These are phyloP conservation scores for Blepharisma stoltei DNA, from an alignment of 73 alveolate genomes.

Conservation along the genomic window DNA sequence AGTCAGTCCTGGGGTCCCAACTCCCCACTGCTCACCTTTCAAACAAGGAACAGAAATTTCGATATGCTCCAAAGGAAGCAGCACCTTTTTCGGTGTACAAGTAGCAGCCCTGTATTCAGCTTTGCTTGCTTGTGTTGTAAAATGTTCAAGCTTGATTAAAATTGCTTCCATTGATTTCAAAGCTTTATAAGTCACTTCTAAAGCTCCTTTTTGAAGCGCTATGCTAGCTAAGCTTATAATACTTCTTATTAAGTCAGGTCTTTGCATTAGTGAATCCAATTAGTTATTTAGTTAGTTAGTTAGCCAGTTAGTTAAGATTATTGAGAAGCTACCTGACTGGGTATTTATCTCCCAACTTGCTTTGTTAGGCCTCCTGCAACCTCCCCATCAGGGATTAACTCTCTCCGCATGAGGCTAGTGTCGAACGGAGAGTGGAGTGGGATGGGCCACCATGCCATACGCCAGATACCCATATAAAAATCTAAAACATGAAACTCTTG, in stretches of 20 bases:
- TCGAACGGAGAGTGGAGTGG: too few relatives aligned
- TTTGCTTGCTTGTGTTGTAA: not conserved
- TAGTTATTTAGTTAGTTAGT: too few relatives aligned
- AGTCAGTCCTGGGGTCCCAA: constrained; percentile 27
- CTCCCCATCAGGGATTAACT: too few relatives aligned
- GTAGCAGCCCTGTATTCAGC: not conserved
- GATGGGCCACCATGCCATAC: too few relatives aligned
- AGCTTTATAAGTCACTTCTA: not conserved
- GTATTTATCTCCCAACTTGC: too few relatives aligned
- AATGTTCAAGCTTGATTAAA: not conserved
- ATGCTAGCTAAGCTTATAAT: not conserved
- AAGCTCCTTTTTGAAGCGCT: not conserved
- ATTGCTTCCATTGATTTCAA: not conserved
- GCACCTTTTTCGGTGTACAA: not conserved
- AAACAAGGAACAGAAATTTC: constrained; percentile 16
- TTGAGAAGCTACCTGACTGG: too few relatives aligned
- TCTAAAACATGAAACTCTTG: too few relatives aligned
- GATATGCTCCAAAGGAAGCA: not conserved
- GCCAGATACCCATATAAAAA: too few relatives aligned
- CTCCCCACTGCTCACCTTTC: constrained; percentile 5
- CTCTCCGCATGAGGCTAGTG: too few relatives aligned
- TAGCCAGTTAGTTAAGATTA: too few relatives aligned
- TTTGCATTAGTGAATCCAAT: not conserved
- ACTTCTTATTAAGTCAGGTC: constrained; percentile 5
- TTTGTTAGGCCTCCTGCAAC: too few relatives aligned